A percentile compares a stretch with the other conserved stretches of the same genome.
phyloP scores from a whole-genome alignment of 495 filamentous ascomycete genomes.

The Hypoxylon subgilvum region DNA sequence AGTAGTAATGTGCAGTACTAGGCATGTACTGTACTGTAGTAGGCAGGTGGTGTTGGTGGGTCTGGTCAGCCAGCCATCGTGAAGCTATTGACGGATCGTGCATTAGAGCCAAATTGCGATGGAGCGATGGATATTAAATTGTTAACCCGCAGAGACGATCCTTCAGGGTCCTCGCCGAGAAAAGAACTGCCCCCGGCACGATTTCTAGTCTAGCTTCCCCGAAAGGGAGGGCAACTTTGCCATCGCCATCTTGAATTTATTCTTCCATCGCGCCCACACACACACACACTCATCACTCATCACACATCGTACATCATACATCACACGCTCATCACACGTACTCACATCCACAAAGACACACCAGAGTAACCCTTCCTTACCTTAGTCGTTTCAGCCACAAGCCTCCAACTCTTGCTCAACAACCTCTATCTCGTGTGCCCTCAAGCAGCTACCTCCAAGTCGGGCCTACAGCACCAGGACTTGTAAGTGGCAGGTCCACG shows the following conservation, averaged over 20 bases:
- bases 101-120: slow-evolving; percentile 38
- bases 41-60: slow-evolving; percentile 40
- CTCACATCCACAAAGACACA: slow-evolving; percentile 11
- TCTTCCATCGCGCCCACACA: slow-evolving; percentile 18
- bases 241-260: slow-evolving; percentile 15
- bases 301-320: too few relatives aligned
- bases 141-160: slow-evolving; percentile 37
- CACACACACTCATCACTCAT: too few relatives aligned
- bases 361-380: slow-evolving; percentile 18
- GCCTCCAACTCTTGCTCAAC: slow-evolving; percentile 10
- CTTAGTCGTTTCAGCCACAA: slow-evolving; percentile 14
- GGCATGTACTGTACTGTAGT: slow-evolving; percentile 16
- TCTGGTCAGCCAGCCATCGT: slow-evolving; percentile 35
- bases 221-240: slow-evolving; percentile 16
- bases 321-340: too few relatives aligned
- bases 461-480: slow-evolving; percentile 8
- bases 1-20: too few relatives aligned
- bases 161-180: slow-evolving; percentile 21
- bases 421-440: slow-evolving; percentile 22
- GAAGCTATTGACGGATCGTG: slow-evolving; percentile 40
- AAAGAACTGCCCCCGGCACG: slow-evolving; percentile 17
- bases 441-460: not conserved
- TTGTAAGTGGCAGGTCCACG: slow-evolving; percentile 15
- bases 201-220: slow-evolving; percentile 35
- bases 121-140: slow-evolving; percentile 36